Evolutionary conservation across 768 basidiomycete genomes (phyloP).

Genomic region (Xerocomellus intermedius): DNA sequence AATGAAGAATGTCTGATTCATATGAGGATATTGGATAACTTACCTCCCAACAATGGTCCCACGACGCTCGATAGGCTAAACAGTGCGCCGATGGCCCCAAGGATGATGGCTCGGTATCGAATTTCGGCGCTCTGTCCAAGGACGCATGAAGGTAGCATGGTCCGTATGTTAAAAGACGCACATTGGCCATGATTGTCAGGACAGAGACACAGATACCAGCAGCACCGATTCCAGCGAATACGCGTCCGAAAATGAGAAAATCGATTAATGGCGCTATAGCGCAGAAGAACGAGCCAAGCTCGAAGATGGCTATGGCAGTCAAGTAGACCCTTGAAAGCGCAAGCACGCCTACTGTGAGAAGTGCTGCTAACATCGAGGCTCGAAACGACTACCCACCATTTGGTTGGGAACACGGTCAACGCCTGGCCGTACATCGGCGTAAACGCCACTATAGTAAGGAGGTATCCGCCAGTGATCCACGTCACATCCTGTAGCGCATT

Average conservation of each 20-base stretch:
- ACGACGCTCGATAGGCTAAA: conserved; percentile 9
- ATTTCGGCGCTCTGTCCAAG: conserved; percentile 6
- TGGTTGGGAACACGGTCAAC: conserved; percentile 9
- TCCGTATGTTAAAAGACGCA: not conserved
- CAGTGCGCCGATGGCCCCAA: conserved; percentile 10
- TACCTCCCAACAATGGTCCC: conserved; percentile 14
- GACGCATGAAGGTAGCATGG: not conserved
- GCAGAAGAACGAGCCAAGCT: conserved; percentile 56
- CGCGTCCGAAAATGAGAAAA: conserved; percentile 64
- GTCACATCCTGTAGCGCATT: conserved; percentile 14
- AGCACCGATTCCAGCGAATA: conserved; percentile 65
- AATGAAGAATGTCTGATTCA: not conserved
- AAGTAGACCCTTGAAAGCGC: conserved; percentile 40
- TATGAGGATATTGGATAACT: not conserved
- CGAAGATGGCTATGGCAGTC: conserved; percentile 7
- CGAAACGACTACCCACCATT: conserved; percentile 37
- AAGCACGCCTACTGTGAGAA: not conserved
- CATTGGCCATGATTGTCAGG: conserved; percentile 14
- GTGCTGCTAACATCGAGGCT: conserved; percentile 6
- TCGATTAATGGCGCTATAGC: conserved; percentile 60
- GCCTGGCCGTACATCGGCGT: conserved; percentile 11
- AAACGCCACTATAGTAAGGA: conserved; percentile 46
- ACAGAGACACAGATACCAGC: conserved; percentile 48
- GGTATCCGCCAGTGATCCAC: conserved; percentile 70
- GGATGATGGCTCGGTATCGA: conserved; percentile 6